These are phyloP conservation scores for Musa acuminata DNA, from an alignment of 176 grass and related monocot species.

Conservation along the genomic window DNA sequence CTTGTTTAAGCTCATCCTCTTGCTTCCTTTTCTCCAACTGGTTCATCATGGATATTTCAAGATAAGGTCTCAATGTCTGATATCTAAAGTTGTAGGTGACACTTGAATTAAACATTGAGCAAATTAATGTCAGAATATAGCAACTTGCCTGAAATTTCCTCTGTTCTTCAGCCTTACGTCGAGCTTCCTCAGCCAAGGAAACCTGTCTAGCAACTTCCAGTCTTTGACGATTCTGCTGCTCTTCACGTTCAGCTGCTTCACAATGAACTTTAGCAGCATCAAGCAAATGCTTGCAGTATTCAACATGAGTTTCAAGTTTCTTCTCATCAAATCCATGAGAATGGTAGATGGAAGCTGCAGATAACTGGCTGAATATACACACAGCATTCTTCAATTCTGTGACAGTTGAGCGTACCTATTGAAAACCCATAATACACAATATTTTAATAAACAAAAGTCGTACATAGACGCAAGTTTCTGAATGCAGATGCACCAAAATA, in stretches of 20 bases:
- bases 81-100: neutral
- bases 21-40: constrained; percentile 88
- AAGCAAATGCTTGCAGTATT: constrained; percentile 94
- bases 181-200: constrained; percentile 89
- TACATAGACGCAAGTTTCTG: too few relatives aligned
- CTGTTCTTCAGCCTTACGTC: constrained; percentile 81
- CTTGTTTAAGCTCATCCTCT: constrained; percentile 94
- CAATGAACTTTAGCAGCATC: constrained; percentile 92
- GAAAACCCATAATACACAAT: constrained; percentile 5
- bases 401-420: constrained; percentile 73
- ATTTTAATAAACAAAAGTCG: too few relatives aligned
- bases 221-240: constrained; percentile 85
- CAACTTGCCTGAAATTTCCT: constrained; percentile 67
- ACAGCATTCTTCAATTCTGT: constrained; percentile 87
- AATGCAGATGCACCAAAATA: too few relatives aligned
- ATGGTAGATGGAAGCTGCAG: constrained; percentile 61
- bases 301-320: constrained; percentile 91
- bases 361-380: constrained; percentile 71
- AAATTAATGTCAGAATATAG: constrained; percentile 7
- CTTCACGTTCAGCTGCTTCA: constrained; percentile 79
- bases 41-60: constrained; percentile 16
- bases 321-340: constrained; percentile 96
- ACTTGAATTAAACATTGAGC: constrained; percentile 9
- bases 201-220: constrained; percentile 89
- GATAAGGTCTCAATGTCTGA: neutral